These are phyloP conservation scores for Rhazya stricta DNA, from an alignment of 257 asterid species.

Conservation along the genomic window DNA sequence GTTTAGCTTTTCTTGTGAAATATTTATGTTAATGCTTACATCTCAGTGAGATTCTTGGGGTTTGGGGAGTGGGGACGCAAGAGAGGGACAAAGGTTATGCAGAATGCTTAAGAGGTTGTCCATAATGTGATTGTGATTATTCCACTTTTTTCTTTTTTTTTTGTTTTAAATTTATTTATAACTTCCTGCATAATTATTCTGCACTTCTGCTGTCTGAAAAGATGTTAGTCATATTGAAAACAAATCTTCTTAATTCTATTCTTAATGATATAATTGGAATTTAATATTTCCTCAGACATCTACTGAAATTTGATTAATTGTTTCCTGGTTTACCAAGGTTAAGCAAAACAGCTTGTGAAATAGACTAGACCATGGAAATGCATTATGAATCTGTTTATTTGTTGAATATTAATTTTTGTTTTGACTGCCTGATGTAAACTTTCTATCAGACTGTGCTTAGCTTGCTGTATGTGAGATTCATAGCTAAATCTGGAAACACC, in stretches of 20 bases:
- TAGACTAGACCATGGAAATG: constrained; percentile 1
- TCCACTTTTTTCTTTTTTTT: not conserved
- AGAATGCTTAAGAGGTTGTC: not conserved
- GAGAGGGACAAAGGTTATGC: not conserved
- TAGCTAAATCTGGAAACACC: constrained; percentile 3
- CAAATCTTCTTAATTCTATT: not conserved
- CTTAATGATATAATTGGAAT: not conserved
- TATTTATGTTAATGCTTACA: not conserved
- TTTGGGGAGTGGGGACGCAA: not conserved
- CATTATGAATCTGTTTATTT: not conserved
- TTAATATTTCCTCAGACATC: not conserved
- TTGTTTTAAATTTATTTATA: too few relatives aligned
- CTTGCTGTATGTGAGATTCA: not conserved
- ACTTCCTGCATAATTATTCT: not conserved
- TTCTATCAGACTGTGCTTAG: not conserved
- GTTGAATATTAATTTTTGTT: constrained; percentile 1
- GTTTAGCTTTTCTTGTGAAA: not conserved
- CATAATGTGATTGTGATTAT: constrained; percentile 1
- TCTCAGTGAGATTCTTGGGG: not conserved
- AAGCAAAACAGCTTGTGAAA: not conserved
- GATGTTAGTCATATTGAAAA: not conserved
- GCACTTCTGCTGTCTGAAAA: not conserved
- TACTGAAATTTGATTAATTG: not conserved
- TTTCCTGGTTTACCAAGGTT: not conserved
- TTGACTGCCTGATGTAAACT: not conserved